Base-by-base conservation (phyloP, 2,329 filamentous ascomycete genomes). In the Venturia aucupariae region DNA sequence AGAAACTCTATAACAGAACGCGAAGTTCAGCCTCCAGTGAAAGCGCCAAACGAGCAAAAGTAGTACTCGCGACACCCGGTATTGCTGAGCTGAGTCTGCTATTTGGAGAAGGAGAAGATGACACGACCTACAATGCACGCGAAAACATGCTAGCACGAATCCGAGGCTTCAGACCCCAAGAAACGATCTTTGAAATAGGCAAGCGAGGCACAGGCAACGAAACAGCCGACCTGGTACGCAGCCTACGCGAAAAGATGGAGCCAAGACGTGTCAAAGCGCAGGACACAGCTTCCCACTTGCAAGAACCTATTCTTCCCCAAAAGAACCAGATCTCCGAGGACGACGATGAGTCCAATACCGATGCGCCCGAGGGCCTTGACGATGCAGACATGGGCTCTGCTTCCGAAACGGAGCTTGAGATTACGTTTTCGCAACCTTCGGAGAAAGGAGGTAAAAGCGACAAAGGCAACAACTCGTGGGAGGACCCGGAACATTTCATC, bases 131-230 rank as follows among this genome's bases (percentile, higher is more conserved):
- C 41, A 77, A 83, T 35, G 90, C 93, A 71, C 85, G 92, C 39
- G 86, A 92, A 60, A 86, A 89, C 61, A 96, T 99, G 90, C 80
- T 99, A 38, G 90, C 91, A 39, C 85, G 87, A 65, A 90, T 99
- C 65, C 92, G 90, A 70, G 88, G 89, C 1, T 99, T 94, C 78
- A 86, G 90, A 69, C 94, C 95, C 0, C 82, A 87, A 54, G 94
- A 99, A 76, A 97, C 93, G 0, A 90, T 99, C n/a, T 99, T 99
- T 70, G 94, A 99, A 75, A 87, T 97, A 67, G 89, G 90, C 7
- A 64, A 88, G 69, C 84, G 87, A 66, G 88, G 86, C 68, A 81
- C 76, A 2, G 81, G 80, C 1, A 80, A 80, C 60, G 86, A 88
- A 72, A 87, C 89, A 7, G 88, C 87, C 2, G 88, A 91, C 67